Evolutionary conservation across 352 stramenopile species (phyloP).

Genomic region (Pythium angustatum): DNA sequence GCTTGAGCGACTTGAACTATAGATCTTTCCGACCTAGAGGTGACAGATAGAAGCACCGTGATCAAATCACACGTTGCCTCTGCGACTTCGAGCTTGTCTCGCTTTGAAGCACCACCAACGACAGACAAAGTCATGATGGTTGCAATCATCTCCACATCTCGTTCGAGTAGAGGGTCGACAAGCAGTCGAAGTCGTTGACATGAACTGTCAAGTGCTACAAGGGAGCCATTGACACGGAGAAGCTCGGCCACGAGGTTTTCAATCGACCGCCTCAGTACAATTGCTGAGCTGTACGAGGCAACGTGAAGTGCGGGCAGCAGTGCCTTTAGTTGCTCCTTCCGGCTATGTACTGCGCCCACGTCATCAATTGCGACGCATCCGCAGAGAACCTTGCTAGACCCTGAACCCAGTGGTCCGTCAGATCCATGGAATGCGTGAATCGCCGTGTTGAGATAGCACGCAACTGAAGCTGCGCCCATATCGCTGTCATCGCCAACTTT

Average conservation of each 20-base stretch:
- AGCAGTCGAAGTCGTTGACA: slow-evolving; percentile 25
- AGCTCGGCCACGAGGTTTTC: slow-evolving; percentile 22
- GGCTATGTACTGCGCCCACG: not conserved
- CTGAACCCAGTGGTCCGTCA: slow-evolving; percentile 24
- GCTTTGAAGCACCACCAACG: slow-evolving; percentile 8
- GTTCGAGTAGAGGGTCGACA: slow-evolving; percentile 21
- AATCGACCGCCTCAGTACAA: slow-evolving; percentile 24
- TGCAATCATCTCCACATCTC: slow-evolving; percentile 21
- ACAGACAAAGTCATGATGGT: slow-evolving; percentile 1
- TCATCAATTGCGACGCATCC: slow-evolving; percentile 30
- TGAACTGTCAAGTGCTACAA: slow-evolving; percentile 18
- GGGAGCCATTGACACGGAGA: slow-evolving; percentile 9
- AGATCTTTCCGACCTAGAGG: not conserved
- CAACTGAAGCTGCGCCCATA: slow-evolving; percentile 11
- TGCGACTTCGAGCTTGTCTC: slow-evolving; percentile 9
- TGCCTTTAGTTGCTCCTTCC: slow-evolving; percentile 30
- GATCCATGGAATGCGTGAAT: slow-evolving; percentile 34
- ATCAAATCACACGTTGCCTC: slow-evolving; percentile 20
- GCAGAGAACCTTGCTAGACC: slow-evolving; percentile 19
- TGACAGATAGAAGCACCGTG: slow-evolving; percentile 1
- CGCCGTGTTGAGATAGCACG: slow-evolving; percentile 35
- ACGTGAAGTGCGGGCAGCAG: slow-evolving; percentile 26
- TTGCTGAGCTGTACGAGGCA: slow-evolving; percentile 6
- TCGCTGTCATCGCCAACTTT: slow-evolving; percentile 7
- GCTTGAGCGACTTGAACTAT: slow-evolving; percentile 14